Conservation (phyloP, 495 filamentous ascomycete genomes). For the Thermothielavioides terrestris region DNA sequence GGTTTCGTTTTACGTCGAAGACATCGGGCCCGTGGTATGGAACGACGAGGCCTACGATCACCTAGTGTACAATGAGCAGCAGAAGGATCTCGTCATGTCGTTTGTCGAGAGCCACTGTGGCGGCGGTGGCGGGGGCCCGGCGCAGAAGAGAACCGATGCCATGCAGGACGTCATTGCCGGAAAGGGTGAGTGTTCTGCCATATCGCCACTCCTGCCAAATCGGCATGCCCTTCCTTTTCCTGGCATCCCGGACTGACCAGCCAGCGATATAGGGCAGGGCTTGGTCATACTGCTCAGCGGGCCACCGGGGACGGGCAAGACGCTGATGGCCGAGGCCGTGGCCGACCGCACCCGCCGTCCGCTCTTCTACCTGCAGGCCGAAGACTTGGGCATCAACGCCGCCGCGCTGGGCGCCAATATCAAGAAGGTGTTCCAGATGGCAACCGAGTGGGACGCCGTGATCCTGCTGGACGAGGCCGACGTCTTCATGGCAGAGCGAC, state of each 20-base stretch:
- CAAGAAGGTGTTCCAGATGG: slow-evolving; percentile 44
- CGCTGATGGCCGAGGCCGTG: slow-evolving; percentile 47
- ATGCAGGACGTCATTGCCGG: slow-evolving; percentile 19
- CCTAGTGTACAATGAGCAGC: slow-evolving; percentile 31
- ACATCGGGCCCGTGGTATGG: slow-evolving; percentile 27
- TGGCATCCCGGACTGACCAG: not conserved
- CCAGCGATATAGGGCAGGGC: slow-evolving; percentile 18
- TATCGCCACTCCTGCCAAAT: too few relatives aligned
- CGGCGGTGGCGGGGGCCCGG: not conserved
- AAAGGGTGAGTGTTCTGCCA: slow-evolving; percentile 20
- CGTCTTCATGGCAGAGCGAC: slow-evolving; percentile 43
- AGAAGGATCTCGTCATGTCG: slow-evolving; percentile 34
- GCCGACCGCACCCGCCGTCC: slow-evolving; percentile 43
- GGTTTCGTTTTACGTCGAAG: slow-evolving; percentile 30
- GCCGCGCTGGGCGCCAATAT: slow-evolving; percentile 40
- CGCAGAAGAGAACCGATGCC: not conserved
- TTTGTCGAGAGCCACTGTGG: slow-evolving; percentile 33
- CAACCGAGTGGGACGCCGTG: slow-evolving; percentile 43
- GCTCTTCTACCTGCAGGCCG: slow-evolving; percentile 45
- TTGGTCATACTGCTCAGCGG: slow-evolving; percentile 33
- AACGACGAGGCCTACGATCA: slow-evolving; percentile 32
- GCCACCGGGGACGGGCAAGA: slow-evolving; percentile 50
- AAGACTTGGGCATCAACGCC: slow-evolving; percentile 45
- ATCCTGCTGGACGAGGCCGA: slow-evolving; percentile 47
- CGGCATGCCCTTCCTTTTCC: not conserved